Evolutionary conservation across 352 stramenopile species (phyloP).

Genomic region (Pythium graminicola): DNA sequence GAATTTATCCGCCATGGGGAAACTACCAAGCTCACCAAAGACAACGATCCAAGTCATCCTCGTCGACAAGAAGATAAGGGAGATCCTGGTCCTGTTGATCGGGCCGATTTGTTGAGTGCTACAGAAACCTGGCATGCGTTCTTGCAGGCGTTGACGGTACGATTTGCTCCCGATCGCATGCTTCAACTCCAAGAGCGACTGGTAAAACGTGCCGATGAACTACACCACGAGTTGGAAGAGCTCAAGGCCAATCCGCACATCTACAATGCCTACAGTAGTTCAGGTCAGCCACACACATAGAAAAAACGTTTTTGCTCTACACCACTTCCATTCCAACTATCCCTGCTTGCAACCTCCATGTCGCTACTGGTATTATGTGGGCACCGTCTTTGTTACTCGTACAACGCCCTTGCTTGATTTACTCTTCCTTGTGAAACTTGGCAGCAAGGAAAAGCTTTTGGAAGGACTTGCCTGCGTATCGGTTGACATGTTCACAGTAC

Average conservation of each 20-base stretch:
- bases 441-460: slow-evolving; percentile 88
- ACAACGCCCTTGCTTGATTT: slow-evolving; percentile 14
- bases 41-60: slow-evolving; percentile 47
- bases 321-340: no score
- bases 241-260: slow-evolving; percentile 58
- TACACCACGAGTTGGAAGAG: slow-evolving; percentile 40
- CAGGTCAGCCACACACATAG: background rate
- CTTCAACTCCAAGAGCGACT: slow-evolving; percentile 58
- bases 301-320: slow-evolving; percentile 8
- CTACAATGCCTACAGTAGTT: slow-evolving; percentile 48
- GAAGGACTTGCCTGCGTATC: slow-evolving; percentile 86
- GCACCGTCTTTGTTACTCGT: slow-evolving; percentile 17
- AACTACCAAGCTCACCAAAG: slow-evolving; percentile 29
- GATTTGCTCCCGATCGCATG: slow-evolving; percentile 63
- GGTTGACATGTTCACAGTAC: slow-evolving; percentile 91
- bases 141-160: slow-evolving; percentile 50
- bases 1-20: slow-evolving; percentile 67
- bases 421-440: slow-evolving; percentile 83
- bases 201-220: slow-evolving; percentile 36
- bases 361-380: background rate
- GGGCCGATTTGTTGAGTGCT: slow-evolving; percentile 31
- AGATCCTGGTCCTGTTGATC: slow-evolving; percentile 15
- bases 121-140: slow-evolving; percentile 52
- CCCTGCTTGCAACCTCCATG: background rate
- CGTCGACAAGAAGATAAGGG: slow-evolving; percentile 9